Evolutionary conservation across 192 early-diverging fungal genomes (phyloP), one percentile per base, ranked within the genome.

Genomic region (Linnemannia schmuckeri): DNA sequence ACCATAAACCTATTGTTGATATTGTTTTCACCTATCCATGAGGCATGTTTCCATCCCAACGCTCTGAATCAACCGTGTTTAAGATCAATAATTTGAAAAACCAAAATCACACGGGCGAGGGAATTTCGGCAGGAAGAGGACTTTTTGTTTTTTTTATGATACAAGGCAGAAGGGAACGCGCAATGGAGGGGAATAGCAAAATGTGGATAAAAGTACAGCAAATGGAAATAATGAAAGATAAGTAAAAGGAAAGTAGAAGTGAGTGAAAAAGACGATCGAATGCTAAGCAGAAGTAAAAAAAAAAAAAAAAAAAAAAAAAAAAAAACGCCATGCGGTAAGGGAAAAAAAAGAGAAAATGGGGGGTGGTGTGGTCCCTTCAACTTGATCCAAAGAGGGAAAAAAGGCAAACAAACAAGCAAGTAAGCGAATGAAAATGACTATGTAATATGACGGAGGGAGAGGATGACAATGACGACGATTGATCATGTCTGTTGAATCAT

Each of bases 81-180:
- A 27, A 63, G 27, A 63, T 63, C 61, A 63, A 57, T 57, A 20
- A n/a, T 13, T 63, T 30, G 30, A 12, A 4, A 12, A 8, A 61
- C 22, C 55, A 63, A 63, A 63, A 52, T 52, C 24, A 61, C 12
- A 61, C 55, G 15, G 33, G 30, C 3, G 10, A 33, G 15, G 15
- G 1, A 2, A 3, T 15, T 27, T 33, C 13, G 61, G 61, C 61
- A 66, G 30, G 61, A 33, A 66, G 4, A n/a, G 61, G 61, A 66
- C 61, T 66, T 66, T 57, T 57, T 66, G 22, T 30, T 24, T 66
- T 66, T 66, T 57, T 57, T 66, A 66, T 66, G 61, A 30, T 66
- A 66, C 61, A 66, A 66, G 27, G 61, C 27, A 66, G n/a, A 66
- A 66, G 30, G 57, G 24, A 30, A 66, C 61, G n/a, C 61, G n/a